Evolutionary conservation across 2,329 filamentous ascomycete genomes (phyloP), one percentile per base, ranked within the genome.

Genomic region (Aspergillus hiratsukae): DNA sequence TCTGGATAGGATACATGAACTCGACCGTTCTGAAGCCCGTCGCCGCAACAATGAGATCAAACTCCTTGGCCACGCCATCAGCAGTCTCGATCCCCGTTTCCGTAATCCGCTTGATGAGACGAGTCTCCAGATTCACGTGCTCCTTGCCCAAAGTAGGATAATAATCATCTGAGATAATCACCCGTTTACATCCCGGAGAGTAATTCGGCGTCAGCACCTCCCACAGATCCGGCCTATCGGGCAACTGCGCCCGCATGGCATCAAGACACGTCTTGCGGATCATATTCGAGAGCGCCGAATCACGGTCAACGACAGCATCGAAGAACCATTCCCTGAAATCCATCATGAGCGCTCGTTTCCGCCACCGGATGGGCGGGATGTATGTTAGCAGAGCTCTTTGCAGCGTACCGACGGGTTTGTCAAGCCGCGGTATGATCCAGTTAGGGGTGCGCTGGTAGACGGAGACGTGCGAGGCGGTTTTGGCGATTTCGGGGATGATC

Each of bases 381-480:
- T 82, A 83, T 54, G 72, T 75, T 56, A 80, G 76, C 2, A 83
- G 50, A 14, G 69, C 67, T 27, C 76, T 72, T 60, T 75, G 71
- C 45, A 78, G 56, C 0, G 72, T 53, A 2, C 78, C 74, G 2
- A 85, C 75, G 0, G 75, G 69, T 1, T 67, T 70, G 55, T 86
- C 83, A 2, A 71, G 58, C 17, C 83, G 79, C 3, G 83, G 82
- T 2, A 83, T 75, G 5, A 85, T 68, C 82, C 82, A 86, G 61
- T 85, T 85, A 0, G 83, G 81, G 0, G 81, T 81, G 17, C 83
- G 74, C 64, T 86, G 83, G 66, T 81, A 85, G 14, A 86, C 70
- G 0, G 78, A 80, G 17, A 86, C 67, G 11, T 77, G 72, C 2
- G 76, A 73, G 9, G 78, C 79, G 2, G 76, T 72, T 46, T 80